Evolutionary conservation across 2,329 filamentous ascomycete species (phyloP).

Genomic region (Cryphonectria parasitica): DNA sequence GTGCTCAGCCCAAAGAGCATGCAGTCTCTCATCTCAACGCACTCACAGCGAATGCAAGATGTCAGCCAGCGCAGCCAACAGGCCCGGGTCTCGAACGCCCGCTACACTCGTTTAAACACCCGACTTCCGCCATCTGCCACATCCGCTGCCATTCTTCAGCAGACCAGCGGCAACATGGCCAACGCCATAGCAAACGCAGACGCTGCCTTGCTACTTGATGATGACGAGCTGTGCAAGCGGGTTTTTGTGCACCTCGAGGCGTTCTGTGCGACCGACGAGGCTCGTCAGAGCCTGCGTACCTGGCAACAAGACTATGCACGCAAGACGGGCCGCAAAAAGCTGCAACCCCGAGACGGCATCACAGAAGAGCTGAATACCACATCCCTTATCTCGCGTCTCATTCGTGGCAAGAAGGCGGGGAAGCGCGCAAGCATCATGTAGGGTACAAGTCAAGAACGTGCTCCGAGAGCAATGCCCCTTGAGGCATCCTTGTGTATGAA

Average conservation of each 20-base stretch:
- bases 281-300: constrained; percentile 49
- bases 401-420: constrained; percentile 19
- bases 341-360: constrained; percentile 46
- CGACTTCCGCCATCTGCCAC: constrained; percentile 23
- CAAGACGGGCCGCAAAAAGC: constrained; percentile 39
- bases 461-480: background rate
- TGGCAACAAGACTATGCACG: constrained; percentile 58
- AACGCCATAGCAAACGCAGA: constrained; percentile 13
- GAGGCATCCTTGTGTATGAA: background rate
- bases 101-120: constrained; percentile 31
- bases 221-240: constrained; percentile 48
- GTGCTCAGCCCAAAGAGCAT: constrained; percentile 33
- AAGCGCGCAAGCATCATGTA: constrained; percentile 31
- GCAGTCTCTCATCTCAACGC: constrained; percentile 31
- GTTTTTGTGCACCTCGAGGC: constrained; percentile 52
- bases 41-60: constrained; percentile 12
- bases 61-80: constrained; percentile 19
- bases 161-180: constrained; percentile 28
- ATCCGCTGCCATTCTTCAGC: constrained; percentile 31
- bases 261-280: constrained; percentile 52
- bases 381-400: constrained; percentile 24
- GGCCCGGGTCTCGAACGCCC: background rate
- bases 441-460: background rate
- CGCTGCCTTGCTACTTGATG: constrained; percentile 37
- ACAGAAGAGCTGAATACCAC: constrained; percentile 34